Evolutionary conservation across 345 rosid genomes (phyloP).

Genomic region (Salix purpurea): DNA sequence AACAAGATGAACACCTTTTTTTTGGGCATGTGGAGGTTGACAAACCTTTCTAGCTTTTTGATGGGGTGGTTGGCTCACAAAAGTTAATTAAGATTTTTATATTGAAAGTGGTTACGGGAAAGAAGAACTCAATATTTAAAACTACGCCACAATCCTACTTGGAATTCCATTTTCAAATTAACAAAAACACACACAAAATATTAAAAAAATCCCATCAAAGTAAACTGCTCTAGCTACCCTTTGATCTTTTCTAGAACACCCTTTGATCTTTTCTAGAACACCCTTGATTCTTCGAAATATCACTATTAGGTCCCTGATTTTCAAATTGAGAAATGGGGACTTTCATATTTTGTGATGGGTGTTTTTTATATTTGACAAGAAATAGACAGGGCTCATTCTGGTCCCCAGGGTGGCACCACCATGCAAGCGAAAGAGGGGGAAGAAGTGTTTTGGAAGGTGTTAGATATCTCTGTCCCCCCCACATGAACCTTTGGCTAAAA

Average conservation of each 20-base stretch:
- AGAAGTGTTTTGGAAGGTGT: conserved; percentile 21
- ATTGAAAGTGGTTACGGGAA: conserved; percentile 28
- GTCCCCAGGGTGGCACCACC: conserved; percentile 36
- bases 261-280: not conserved
- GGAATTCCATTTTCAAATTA: conserved; percentile 48
- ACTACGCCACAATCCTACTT: conserved; percentile 31
- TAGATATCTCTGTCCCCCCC: conserved; percentile 28
- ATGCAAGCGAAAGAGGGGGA: conserved; percentile 9
- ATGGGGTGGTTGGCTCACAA: conserved; percentile 51
- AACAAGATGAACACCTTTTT: conserved; percentile 27
- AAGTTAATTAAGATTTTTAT: conserved; percentile 17
- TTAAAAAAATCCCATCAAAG: not conserved
- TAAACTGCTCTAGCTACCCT: not conserved
- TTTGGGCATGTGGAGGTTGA: conserved; percentile 60
- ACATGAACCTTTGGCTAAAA: not conserved
- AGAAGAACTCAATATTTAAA: conserved; percentile 2
- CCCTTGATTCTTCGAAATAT: not conserved
- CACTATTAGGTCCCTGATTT: too few relatives aligned
- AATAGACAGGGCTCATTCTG: not conserved
- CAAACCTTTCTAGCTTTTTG: conserved; percentile 33
- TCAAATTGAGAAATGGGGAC: not conserved
- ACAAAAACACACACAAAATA: not conserved
- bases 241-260: not conserved
- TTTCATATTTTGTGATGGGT: not conserved
- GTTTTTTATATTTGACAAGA: not conserved